Conservation (phyloP, 345 rosid genomes). For the Bruguiera gymnorhiza region DNA sequence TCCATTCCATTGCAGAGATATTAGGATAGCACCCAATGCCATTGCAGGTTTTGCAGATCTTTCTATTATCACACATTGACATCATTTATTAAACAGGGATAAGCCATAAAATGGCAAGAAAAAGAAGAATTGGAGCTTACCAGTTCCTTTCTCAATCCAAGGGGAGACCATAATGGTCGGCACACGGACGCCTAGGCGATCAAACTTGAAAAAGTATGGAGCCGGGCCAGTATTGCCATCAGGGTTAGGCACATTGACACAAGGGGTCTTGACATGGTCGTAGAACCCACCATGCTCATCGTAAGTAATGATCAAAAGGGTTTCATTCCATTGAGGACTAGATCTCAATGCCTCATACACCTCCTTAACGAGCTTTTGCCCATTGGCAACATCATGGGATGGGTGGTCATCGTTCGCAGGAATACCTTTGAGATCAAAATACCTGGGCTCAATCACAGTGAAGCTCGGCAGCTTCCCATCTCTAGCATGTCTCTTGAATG, state of each 20-base stretch:
- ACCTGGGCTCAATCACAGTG: slow-evolving; percentile 84
- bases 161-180: slow-evolving; percentile 94
- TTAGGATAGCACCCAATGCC: no score
- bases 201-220: slow-evolving; percentile 87
- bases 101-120: background rate
- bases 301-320: slow-evolving; percentile 74
- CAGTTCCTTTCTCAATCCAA: slow-evolving; percentile 94
- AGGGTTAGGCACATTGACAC: slow-evolving; percentile 66
- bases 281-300: slow-evolving; percentile 96
- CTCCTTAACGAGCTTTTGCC: slow-evolving; percentile 77
- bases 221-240: slow-evolving; percentile 94
- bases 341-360: slow-evolving; percentile 81
- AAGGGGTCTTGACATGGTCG: slow-evolving; percentile 92
- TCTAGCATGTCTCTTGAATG: slow-evolving; percentile 66
- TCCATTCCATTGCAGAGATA: no score
- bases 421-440: slow-evolving; percentile 60
- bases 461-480: slow-evolving; percentile 71
- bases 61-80: no score
- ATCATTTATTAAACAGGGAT: no score
- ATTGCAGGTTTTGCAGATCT: no score
- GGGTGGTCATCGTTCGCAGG: slow-evolving; percentile 97
- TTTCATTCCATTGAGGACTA: slow-evolving; percentile 95
- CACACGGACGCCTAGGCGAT: slow-evolving; percentile 88
- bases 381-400: slow-evolving; percentile 84
- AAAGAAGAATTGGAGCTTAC: slow-evolving; percentile 32